phyloP scores from a whole-genome alignment of 2,329 filamentous ascomycete species.

The Triangularia verruculosa region DNA sequence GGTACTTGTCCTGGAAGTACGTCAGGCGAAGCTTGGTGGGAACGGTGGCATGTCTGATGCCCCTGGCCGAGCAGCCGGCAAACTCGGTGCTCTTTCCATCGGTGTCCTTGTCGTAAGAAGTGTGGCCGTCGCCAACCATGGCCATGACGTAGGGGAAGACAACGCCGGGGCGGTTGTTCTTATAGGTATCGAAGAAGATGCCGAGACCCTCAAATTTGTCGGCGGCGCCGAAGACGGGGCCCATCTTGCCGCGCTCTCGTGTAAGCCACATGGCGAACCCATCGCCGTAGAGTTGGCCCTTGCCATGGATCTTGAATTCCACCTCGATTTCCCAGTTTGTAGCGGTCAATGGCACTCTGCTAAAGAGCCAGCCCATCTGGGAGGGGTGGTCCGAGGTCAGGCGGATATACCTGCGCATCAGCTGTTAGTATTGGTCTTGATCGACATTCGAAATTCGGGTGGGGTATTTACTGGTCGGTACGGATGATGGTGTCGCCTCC shows the following conservation, averaged over 20 bases:
- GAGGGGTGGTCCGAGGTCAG: slow-evolving; percentile 88
- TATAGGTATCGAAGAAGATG: slow-evolving; percentile 97
- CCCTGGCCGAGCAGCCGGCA: slow-evolving; percentile 90
- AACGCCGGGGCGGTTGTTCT: slow-evolving; percentile 94
- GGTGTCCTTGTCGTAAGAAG: slow-evolving; percentile 84
- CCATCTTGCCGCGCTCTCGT: slow-evolving; percentile 77
- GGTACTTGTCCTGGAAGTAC: slow-evolving; percentile 93
- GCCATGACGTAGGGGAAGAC: slow-evolving; percentile 99
- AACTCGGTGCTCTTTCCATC: slow-evolving; percentile 93
- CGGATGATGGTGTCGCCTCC: slow-evolving; percentile 88
- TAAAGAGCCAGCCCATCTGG: slow-evolving; percentile 91
- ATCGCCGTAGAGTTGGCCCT: slow-evolving; percentile 88
- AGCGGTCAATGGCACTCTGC: slow-evolving; percentile 87
- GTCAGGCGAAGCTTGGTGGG: slow-evolving; percentile 86
- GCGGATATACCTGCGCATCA: slow-evolving; percentile 72
- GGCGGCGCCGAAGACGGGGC: slow-evolving; percentile 81
- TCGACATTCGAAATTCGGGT: neutral
- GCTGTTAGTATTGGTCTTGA: slow-evolving; percentile 3
- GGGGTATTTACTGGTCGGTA: slow-evolving; percentile 59
- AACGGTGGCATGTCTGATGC: slow-evolving; percentile 74
- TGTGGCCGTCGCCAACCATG: slow-evolving; percentile 92
- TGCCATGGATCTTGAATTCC: slow-evolving; percentile 90
- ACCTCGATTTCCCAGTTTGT: slow-evolving; percentile 99
- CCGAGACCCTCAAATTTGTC: slow-evolving; percentile 93
- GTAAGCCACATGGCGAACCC: slow-evolving; percentile 98